A percentile compares a stretch with the other conserved stretches of the same genome.
phyloP scores from a whole-genome alignment of 2,329 filamentous ascomycete genomes.

The Berkeleyomyces basicola region DNA sequence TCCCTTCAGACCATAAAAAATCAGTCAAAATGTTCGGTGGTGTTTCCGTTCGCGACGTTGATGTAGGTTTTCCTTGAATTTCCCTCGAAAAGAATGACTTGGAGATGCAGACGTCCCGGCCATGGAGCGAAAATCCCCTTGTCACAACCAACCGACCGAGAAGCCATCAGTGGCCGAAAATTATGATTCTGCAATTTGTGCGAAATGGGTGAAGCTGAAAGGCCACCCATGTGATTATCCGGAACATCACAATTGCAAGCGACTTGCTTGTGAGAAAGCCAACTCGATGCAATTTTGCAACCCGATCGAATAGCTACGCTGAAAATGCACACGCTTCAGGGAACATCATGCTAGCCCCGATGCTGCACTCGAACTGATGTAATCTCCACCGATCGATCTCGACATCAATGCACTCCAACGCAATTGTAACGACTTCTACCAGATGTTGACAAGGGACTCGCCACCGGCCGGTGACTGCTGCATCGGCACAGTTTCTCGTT shows the following conservation, averaged over 20 bases:
- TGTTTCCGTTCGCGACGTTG: slow-evolving; percentile 70
- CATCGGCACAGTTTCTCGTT: slow-evolving; percentile 8
- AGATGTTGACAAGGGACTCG: slow-evolving; percentile 18
- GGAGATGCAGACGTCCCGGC: slow-evolving; percentile 10
- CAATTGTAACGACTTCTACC: slow-evolving; percentile 15
- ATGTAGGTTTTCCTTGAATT: slow-evolving; percentile 39
- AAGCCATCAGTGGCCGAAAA: background rate
- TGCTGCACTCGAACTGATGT: background rate
- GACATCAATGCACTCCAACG: background rate
- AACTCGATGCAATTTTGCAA: background rate
- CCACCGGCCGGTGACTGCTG: background rate
- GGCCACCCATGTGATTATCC: background rate
- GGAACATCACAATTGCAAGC: background rate
- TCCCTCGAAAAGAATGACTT: slow-evolving; percentile 13
- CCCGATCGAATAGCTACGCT: background rate
- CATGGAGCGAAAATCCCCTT: slow-evolving; percentile 1
- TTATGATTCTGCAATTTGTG: background rate
- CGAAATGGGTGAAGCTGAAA: background rate
- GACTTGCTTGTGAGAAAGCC: background rate
- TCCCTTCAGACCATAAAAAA: slow-evolving; percentile 18
- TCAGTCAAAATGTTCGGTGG: slow-evolving; percentile 65
- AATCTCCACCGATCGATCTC: background rate
- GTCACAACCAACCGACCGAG: background rate
- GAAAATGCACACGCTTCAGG: background rate
- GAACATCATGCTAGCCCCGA: background rate